Percentiles rank a stretch among this genome's conserved stretches.
Conservation (phyloP, 805 yeast species). For the Kazachstania africana region DNA sequence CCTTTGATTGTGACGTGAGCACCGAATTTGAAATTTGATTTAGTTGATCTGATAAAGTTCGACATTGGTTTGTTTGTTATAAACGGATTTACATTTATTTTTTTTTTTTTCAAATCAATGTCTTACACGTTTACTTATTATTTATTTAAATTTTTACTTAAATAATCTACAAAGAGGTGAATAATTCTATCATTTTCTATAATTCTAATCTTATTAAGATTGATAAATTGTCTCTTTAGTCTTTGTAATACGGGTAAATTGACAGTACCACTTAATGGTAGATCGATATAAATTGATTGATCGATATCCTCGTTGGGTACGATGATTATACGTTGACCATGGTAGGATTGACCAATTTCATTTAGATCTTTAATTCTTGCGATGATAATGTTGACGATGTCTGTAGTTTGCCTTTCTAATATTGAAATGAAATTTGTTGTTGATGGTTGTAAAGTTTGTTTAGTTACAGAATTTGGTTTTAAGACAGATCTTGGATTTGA, state of each 20-base stretch:
- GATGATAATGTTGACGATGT: conserved; percentile 48
- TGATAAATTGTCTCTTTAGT: conserved; percentile 70
- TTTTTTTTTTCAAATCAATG: too few species aligned
- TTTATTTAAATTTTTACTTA: conserved; percentile 34
- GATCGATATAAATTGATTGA: conserved; percentile 32
- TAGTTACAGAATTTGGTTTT: conserved; percentile 76
- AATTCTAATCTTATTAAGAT: conserved; percentile 67
- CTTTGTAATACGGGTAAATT: conserved; percentile 46
- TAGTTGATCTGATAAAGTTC: conserved; percentile 32
- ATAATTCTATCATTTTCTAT: conserved; percentile 58
- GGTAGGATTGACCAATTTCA: conserved; percentile 30
- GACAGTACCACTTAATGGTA: conserved; percentile 34
- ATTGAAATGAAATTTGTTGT: conserved; percentile 66
- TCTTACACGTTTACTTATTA: background rate
- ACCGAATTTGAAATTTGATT: conserved; percentile 54
- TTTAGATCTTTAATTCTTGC: conserved; percentile 31
- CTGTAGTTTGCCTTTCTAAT: conserved; percentile 59
- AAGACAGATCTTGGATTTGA: conserved; percentile 30
- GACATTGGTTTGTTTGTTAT: conserved; percentile 9
- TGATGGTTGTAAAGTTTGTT: conserved; percentile 68
- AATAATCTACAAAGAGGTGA: conserved; percentile 66
- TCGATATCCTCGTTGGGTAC: too few species aligned
- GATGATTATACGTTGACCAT: too few species aligned
- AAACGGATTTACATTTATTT: too few species aligned
- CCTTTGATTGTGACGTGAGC: conserved; percentile 84